A percentile compares a stretch with the other conserved stretches of the same genome.
phyloP scores from a whole-genome alignment of 768 basidiomycete species.

The Mycena galopus region DNA sequence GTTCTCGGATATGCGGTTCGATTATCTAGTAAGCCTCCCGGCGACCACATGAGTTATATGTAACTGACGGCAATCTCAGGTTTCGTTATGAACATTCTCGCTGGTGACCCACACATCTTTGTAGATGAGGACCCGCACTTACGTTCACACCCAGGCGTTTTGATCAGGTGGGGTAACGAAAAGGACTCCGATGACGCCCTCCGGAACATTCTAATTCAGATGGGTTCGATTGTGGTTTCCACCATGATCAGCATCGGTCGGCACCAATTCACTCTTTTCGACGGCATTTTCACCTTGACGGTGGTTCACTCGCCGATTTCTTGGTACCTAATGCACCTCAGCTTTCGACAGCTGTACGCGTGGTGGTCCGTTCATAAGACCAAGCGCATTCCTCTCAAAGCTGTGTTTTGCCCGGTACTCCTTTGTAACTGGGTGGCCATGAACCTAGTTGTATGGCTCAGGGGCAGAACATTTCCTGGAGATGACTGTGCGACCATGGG shows the following conservation, averaged over 20 bases:
- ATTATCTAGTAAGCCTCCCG: background rate
- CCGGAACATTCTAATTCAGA: background rate
- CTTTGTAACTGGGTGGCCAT: no score
- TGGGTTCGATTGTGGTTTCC: constrained; percentile 5
- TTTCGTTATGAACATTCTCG: background rate
- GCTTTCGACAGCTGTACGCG: no score
- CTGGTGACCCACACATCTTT: background rate
- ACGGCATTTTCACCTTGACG: background rate
- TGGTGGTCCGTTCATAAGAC: no score
- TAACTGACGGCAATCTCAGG: no score
- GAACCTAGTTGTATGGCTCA: no score
- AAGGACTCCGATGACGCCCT: background rate
- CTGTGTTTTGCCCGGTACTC: no score
- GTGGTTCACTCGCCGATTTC: constrained; percentile 14
- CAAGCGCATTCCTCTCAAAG: no score
- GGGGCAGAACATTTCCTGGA: no score
- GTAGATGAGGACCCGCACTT: background rate
- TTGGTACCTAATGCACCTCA: no score
- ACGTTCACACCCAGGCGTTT: background rate
- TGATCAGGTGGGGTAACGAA: background rate
- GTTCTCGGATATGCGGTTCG: background rate
- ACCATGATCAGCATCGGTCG: constrained; percentile 1
- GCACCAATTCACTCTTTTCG: background rate
- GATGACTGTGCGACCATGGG: no score
- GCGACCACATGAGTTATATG: no score